These are phyloP conservation scores for Skeletonema menzelii DNA, from an alignment of 108 stramenopile genomes.

Conservation along the genomic window DNA sequence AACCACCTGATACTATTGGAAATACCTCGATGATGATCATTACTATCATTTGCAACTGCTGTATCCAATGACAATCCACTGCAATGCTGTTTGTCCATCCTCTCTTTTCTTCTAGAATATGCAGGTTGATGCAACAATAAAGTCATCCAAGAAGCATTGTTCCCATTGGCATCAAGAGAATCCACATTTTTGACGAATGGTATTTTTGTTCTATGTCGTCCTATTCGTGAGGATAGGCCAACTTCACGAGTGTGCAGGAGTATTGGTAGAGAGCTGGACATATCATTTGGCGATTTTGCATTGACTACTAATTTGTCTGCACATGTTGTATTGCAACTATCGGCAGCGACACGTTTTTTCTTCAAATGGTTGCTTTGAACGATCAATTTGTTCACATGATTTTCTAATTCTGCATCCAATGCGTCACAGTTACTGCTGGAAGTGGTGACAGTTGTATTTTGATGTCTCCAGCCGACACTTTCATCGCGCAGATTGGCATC, in stretches of 20 bases:
- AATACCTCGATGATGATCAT: background rate
- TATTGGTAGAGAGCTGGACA: constrained; percentile 16
- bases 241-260: constrained; percentile 26
- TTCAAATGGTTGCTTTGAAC: background rate
- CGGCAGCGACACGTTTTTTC: background rate
- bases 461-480: background rate
- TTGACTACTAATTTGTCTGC: background rate
- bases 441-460: background rate
- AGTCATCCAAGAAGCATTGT: background rate
- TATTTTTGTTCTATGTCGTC: background rate
- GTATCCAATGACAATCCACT: background rate
- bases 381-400: background rate
- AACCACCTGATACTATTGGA: background rate
- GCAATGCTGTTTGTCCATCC: background rate
- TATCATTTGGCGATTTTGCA: background rate
- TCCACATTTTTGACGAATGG: background rate
- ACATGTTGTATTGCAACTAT: no score
- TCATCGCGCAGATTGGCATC: background rate
- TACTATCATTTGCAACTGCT: background rate
- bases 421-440: background rate
- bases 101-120: background rate
- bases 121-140: background rate
- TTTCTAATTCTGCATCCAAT: background rate
- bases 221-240: constrained; percentile 5
- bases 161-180: constrained; percentile 9